Conservation (phyloP, 768 basidiomycete genomes). For the Tylopilus plumbeoviolaceoides region DNA sequence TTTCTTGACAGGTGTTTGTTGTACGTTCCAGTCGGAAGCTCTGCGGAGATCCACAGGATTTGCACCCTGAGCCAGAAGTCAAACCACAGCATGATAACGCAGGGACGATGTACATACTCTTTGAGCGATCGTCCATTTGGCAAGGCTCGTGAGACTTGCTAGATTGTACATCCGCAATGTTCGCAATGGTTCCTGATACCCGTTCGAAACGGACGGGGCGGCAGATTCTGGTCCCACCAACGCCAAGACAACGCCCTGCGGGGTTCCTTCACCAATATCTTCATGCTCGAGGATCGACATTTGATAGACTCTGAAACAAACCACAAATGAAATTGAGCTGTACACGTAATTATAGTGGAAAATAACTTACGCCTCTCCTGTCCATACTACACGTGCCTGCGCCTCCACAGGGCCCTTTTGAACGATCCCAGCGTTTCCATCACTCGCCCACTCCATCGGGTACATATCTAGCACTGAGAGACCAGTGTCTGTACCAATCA, state of each 20-base stretch:
- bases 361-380: slow-evolving; percentile 63
- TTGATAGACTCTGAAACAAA: slow-evolving; percentile 59
- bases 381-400: slow-evolving; percentile 62
- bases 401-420: slow-evolving; percentile 71
- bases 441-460: slow-evolving; percentile 59
- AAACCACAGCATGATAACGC: slow-evolving; percentile 3
- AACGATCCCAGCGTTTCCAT: slow-evolving; percentile 38
- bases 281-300: slow-evolving; percentile 69
- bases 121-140: slow-evolving; percentile 67
- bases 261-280: slow-evolving; percentile 50
- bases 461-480: slow-evolving; percentile 82
- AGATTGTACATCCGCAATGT: slow-evolving; percentile 81
- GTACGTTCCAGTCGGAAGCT: slow-evolving; percentile 47
- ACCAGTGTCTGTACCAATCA: slow-evolving; percentile 78
- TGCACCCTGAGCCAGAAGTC: slow-evolving; percentile 39
- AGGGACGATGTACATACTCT: slow-evolving; percentile 41
- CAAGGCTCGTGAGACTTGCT: slow-evolving; percentile 67
- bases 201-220: slow-evolving; percentile 34
- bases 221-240: slow-evolving; percentile 65
- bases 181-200: slow-evolving; percentile 53
- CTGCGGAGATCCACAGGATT: slow-evolving; percentile 58
- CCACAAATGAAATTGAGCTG: not conserved
- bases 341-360: not conserved
- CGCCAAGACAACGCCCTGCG: slow-evolving; percentile 73
- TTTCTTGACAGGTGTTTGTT: slow-evolving; percentile 42